These are phyloP conservation scores for Pichia sp. DNA, from an alignment of 1,139 yeast genomes.

Conservation along the genomic window DNA sequence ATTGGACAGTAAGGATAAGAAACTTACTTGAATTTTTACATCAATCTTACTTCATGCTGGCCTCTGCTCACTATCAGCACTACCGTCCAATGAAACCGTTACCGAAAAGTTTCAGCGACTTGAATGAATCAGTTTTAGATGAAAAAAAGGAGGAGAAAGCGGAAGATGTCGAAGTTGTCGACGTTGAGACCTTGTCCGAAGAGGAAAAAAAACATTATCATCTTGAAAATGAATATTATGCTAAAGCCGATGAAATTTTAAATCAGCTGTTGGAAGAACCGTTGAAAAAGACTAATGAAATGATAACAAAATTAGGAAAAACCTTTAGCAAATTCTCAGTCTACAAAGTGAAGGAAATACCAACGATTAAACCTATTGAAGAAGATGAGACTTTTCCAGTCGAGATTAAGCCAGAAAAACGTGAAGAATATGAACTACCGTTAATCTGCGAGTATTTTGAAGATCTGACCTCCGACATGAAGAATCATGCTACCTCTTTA, in stretches of 20 bases:
- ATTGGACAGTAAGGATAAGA: constrained; percentile 30
- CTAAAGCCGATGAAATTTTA: constrained; percentile 28
- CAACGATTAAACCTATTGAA: constrained; percentile 9
- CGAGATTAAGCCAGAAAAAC: not conserved
- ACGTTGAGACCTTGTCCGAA: constrained; percentile 19
- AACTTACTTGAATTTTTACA: constrained; percentile 62
- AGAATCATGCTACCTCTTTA: constrained; percentile 19
- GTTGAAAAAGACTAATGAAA: constrained; percentile 23
- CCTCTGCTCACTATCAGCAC: constrained; percentile 71
- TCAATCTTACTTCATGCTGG: constrained; percentile 72
- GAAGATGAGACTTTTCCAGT: constrained; percentile 9
- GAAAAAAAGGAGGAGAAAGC: constrained; percentile 8
- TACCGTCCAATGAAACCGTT: constrained; percentile 42
- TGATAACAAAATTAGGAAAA: constrained; percentile 20
- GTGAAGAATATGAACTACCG: constrained; percentile 1
- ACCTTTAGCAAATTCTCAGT: constrained; percentile 11
- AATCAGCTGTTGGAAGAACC: constrained; percentile 29
- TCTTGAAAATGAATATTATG: constrained; percentile 27
- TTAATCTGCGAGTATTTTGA: constrained; percentile 5
- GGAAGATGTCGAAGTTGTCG: constrained; percentile 13
- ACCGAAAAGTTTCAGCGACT: constrained; percentile 27
- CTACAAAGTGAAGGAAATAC: constrained; percentile 10
- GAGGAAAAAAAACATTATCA: constrained; percentile 25
- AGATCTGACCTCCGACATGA: not conserved
- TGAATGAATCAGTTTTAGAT: constrained; percentile 24